Evolutionary conservation across 495 filamentous ascomycete species (phyloP), one percentile per base, ranked within the genome.

Genomic region (Podospora pseudoanserina): DNA sequence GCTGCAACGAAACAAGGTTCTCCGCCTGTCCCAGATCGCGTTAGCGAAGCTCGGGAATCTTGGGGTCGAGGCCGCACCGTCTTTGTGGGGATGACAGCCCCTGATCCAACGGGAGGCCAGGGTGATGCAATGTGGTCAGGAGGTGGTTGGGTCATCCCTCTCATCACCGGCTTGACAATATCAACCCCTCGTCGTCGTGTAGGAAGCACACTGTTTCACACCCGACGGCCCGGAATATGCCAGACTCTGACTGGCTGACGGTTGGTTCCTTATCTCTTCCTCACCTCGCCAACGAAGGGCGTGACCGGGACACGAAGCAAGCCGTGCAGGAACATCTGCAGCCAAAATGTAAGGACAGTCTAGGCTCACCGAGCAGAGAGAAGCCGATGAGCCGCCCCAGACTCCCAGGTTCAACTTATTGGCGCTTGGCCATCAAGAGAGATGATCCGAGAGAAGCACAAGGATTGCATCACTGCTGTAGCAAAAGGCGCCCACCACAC

Each of bases 401-500:
- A 19, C 26, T 20, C 55, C 65, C 57, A 53, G 60, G n/a, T 57
- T 3, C 5, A 26, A n/a, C 9, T 53, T 18, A 65, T 65, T 68
- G 67, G 67, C 11, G 55, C 55, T 23, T 6, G 19, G 60, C 54
- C 11, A 28, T 68, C 18, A 19, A 62, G 27, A 67, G 68, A 53
- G 63, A 65, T 49, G 39, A 71, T 68, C 65, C 70, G 68, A 28
- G 65, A 59, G 23, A 23, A 23, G 61, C n/a, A 27, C 32, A 34
- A 53, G 59, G 63, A 74, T 73, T 68, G 68, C 70, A 72, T 68
- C 70, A 72, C 68, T 59, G 59, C 32, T 49, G 53, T 34, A 19
- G n/a, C 34, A 57, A 57, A 57, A 64, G 32, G 44, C 26, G 16
- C 58, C 65, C 65, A 72, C 13, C 39, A 23, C 67, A 64, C 61